These are phyloP conservation scores for Anisodus acutangulus DNA, from an alignment of 257 asterid genomes.

Conservation along the genomic window DNA sequence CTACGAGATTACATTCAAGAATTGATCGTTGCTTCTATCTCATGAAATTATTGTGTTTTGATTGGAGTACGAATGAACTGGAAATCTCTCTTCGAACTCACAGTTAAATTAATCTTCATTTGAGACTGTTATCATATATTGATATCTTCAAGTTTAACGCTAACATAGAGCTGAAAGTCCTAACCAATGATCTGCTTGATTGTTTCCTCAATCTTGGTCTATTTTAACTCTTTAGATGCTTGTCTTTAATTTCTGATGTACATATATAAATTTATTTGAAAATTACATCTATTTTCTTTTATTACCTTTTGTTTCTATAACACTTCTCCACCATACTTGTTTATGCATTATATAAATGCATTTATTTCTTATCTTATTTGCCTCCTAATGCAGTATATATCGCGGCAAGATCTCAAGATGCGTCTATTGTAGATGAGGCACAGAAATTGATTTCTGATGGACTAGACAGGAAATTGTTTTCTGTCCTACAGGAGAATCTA, in stretches of 20 bases:
- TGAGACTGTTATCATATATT: not conserved
- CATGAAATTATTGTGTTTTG: not conserved
- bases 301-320: slow-evolving; percentile 15
- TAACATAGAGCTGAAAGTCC: slow-evolving; percentile 4
- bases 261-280: not conserved
- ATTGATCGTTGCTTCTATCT: not conserved
- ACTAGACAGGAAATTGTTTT: slow-evolving; percentile 62
- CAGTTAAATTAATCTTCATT: not conserved
- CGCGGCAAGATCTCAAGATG: slow-evolving; percentile 56
- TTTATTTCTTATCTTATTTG: not conserved
- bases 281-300: not conserved
- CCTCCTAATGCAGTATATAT: slow-evolving; percentile 55
- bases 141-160: slow-evolving; percentile 21
- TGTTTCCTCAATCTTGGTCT: not conserved
- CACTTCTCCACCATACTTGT: not conserved
- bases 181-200: not conserved
- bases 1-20: not conserved
- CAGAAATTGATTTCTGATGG: slow-evolving; percentile 74
- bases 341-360: slow-evolving; percentile 12
- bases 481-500: slow-evolving; percentile 68
- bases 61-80: not conserved
- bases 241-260: not conserved
- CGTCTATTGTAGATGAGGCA: slow-evolving; percentile 64
- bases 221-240: not conserved
- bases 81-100: not conserved